Conservation (phyloP, 352 stramenopile genomes). For the Lagenidium giganteum region DNA sequence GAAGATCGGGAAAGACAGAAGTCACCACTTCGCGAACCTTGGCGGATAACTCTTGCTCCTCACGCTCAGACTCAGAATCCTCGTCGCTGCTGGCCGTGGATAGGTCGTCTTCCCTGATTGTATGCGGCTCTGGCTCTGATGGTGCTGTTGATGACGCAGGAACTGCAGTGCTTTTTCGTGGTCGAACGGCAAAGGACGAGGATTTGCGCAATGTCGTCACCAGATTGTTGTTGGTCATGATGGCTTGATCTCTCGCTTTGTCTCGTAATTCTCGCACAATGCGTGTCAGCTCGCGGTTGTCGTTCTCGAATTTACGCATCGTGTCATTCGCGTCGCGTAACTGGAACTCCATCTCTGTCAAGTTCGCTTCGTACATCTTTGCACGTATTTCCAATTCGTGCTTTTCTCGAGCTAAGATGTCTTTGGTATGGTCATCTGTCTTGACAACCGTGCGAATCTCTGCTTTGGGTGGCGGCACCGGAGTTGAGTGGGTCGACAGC, state of each 20-base stretch:
- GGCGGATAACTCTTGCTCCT: conserved; percentile 44
- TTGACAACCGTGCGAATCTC: too few relatives aligned
- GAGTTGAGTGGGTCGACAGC: conserved; percentile 8
- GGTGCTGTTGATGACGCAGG: neutral
- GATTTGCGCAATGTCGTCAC: conserved; percentile 11
- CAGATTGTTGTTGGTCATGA: conserved; percentile 4
- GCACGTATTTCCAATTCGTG: conserved; percentile 37
- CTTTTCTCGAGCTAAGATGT: conserved; percentile 27
- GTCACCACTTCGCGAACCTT: conserved; percentile 45
- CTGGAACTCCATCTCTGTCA: conserved; percentile 14
- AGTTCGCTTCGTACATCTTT: too few relatives aligned
- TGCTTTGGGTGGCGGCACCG: conserved; percentile 7
- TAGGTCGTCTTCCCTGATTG: conserved; percentile 34
- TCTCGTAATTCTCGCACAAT: conserved; percentile 46
- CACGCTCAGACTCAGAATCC: conserved; percentile 27
- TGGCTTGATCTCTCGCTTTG: conserved; percentile 28
- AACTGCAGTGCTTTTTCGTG: neutral
- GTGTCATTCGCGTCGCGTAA: conserved; percentile 15
- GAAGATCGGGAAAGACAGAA: conserved; percentile 38
- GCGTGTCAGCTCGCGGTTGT: conserved; percentile 46
- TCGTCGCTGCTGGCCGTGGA: conserved; percentile 44
- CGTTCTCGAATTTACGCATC: conserved; percentile 35
- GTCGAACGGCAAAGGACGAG: conserved; percentile 34
- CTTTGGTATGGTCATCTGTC: too few relatives aligned
- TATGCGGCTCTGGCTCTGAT: neutral